phyloP scores from a whole-genome alignment of 495 filamentous ascomycete species.

The Penicillium bialowiezense region DNA sequence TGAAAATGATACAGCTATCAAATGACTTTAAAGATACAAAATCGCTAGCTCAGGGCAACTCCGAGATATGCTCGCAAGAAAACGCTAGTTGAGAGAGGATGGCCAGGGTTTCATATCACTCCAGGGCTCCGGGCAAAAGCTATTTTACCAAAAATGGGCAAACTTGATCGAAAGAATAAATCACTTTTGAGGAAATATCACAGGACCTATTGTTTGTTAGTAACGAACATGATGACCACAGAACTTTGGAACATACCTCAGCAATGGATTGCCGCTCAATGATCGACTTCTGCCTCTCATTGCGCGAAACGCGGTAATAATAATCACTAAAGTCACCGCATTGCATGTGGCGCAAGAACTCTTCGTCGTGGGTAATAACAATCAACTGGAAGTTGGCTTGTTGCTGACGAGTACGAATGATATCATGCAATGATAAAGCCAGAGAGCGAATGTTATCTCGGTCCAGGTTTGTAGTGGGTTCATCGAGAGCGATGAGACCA shows the following conservation, averaged over 20 bases:
- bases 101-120: background rate
- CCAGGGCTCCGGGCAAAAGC: too few species aligned
- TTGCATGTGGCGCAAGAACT: constrained; percentile 90
- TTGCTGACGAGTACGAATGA: constrained; percentile 77
- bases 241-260: constrained; percentile 39
- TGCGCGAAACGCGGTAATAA: constrained; percentile 81
- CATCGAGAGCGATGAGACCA: constrained; percentile 93
- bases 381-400: constrained; percentile 97
- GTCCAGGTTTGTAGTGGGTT: constrained; percentile 97
- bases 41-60: background rate
- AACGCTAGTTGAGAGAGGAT: background rate
- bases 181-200: background rate
- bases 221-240: background rate
- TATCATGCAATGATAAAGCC: constrained; percentile 77
- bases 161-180: background rate
- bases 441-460: constrained; percentile 88
- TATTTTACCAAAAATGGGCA: background rate
- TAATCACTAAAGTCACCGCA: constrained; percentile 91
- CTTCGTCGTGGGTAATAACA: constrained; percentile 98
- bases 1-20: background rate
- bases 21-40: background rate
- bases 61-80: background rate
- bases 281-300: constrained; percentile 81
- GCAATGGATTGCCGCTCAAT: constrained; percentile 72
- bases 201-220: constrained; percentile 21